Base-by-base conservation (phyloP, 495 filamentous ascomycete genomes). In the Xylaria grammica region DNA sequence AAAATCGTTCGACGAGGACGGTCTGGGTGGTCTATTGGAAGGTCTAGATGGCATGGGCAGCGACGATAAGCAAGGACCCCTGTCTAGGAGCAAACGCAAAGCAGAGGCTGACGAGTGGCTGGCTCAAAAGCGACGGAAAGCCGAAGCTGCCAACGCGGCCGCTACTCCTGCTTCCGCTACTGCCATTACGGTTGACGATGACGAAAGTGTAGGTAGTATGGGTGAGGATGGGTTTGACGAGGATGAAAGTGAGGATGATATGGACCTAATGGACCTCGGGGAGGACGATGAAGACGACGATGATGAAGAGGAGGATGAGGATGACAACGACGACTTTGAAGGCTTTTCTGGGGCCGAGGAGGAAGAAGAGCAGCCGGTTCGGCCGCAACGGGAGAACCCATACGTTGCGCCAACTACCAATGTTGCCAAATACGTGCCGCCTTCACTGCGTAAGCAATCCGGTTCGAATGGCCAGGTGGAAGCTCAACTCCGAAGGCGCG, bases 1-100 rank as follows among this genome's bases (percentile, higher is more conserved):
- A 0, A 90, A 92, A 69, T 82, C 87, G 0, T 93, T 91, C 62
- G 81, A 85, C n/a, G 92, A 97, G 8, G 94, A 97, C 72, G 96
- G 94, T 0, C 77, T 98, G 15, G 91, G 89, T 45, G 88, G 90
- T 60, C 73, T 97, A 26, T 75, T 97, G 50, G 90, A 86, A n/a
- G 91, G 89, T 8, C 60, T 96, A 34, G 85, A 81, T 51, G 82
- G 83, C 19, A 26, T 51, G 19, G 79, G 78, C 22, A 77, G 78
- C 27, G 77, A 73, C 56, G 85, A 29, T 79, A 87, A 67, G 72
- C 78, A 11, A 84, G 85, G 69, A 85, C n/a, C 52, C 15, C 7
- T 51, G 44, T 80, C 84, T 19, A 87, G 74, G 61, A 92, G 89
- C 70, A 87, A 90, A 67, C 81, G 82, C 65, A 93, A 91, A 73